Base-by-base conservation (phyloP, 129 eudicot species). In the Apium graveolens region DNA sequence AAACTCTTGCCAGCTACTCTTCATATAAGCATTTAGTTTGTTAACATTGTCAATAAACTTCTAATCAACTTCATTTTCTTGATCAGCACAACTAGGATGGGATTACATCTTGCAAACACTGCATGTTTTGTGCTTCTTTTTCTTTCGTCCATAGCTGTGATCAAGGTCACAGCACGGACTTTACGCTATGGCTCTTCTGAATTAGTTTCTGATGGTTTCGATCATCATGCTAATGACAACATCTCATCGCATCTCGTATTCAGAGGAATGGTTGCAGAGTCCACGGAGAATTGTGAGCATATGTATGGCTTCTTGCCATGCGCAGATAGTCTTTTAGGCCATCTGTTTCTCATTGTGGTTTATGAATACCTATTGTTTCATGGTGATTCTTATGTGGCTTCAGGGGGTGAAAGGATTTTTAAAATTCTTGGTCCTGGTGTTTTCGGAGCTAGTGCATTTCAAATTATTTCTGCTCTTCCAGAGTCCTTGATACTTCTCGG, bases 261-360 rank as follows among this genome's bases (percentile, higher is more conserved):
- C 71, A 81, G 76, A 74, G 85, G 82, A 72, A 70, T 45, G 44
- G 86, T 55, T 20, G 84, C 14, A 0, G 39, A 77, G 66, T 81
- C 87, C 20, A 31, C 82, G 16, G 83, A 81, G 69, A 71, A 75
- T 11, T 93, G 98, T 32, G 89, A 87, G 80, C 91, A 93, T 78
- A 87, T 84, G 88, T 94, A 94, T 41, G 98, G 97, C 3, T 91
- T 94, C 70, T 49, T 94, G 74, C 98, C 98, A 2, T 94, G 98
- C 70, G 82, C 98, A 5, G 81, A 82, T 21, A 94, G 77, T 57
- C 49, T 75, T 24, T 7, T 53, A 24, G 98, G 98, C 31, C 90
- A 94, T 37, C 46, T 89, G 53, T 94, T 91, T 73, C 88, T 89
- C 34, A 88, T 94, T 39, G 16, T 89, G 24, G 90, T 94, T 29